A percentile compares a stretch with the other conserved stretches of the same genome.
These are phyloP conservation scores for Scheffersomyces illinoinensis DNA, from an alignment of 1,139 yeast species.

Conservation along the genomic window DNA sequence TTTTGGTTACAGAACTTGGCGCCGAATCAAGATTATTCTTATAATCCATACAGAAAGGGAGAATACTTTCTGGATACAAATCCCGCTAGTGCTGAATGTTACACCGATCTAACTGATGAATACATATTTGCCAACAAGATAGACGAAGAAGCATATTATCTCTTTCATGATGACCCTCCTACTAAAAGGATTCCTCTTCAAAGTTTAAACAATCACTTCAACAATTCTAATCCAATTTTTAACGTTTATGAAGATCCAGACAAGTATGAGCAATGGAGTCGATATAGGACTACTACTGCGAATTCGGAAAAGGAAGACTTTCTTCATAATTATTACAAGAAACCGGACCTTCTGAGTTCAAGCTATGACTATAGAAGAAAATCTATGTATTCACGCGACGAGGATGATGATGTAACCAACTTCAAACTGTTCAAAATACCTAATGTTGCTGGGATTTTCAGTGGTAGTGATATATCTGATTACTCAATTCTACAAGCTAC, in stretches of 20 bases:
- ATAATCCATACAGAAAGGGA: background rate
- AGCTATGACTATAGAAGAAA: background rate
- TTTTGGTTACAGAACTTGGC: background rate
- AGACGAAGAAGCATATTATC: background rate
- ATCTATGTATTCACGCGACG: background rate
- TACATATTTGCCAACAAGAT: background rate
- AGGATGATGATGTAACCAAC: background rate
- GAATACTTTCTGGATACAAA: background rate
- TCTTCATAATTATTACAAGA: background rate
- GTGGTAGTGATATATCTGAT: background rate
- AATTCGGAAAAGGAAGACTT: background rate
- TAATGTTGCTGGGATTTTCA: background rate
- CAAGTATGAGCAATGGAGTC: background rate
- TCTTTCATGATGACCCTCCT: background rate
- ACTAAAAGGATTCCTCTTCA: background rate
- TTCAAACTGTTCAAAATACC: background rate
- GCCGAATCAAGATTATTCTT: background rate
- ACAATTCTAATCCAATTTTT: background rate
- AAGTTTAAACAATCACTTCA: background rate
- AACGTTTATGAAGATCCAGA: background rate
- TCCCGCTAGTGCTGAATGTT: background rate
- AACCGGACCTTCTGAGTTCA: background rate
- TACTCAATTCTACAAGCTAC: background rate
- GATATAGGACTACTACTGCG: background rate
- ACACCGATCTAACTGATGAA: background rate